These are phyloP conservation scores for Entelexis paramagnoliae DNA, from an alignment of 1,139 yeast genomes.

Conservation along the genomic window DNA sequence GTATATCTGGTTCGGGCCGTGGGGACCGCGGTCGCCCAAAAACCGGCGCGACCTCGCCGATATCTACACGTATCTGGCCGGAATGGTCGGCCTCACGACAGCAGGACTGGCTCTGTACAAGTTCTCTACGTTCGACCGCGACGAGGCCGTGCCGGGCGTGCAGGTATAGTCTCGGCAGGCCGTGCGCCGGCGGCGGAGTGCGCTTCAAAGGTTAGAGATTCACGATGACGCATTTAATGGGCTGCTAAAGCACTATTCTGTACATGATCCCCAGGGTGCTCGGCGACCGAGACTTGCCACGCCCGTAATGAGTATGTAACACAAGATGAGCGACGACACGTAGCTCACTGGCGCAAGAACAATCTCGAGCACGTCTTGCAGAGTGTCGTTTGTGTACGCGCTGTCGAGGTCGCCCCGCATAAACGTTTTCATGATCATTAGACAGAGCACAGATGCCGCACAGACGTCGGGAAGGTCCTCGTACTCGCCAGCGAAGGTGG, in stretches of 20 bases:
- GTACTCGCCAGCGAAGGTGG: too few species aligned
- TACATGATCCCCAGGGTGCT: too few species aligned
- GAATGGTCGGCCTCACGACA: constrained; percentile 23
- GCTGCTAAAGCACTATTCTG: too few species aligned
- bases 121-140: constrained; percentile 10
- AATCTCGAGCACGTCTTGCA: not conserved
- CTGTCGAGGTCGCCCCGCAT: not conserved
- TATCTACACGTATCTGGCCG: constrained; percentile 24
- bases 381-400: not conserved
- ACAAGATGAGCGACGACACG: not conserved
- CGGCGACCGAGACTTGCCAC: not conserved
- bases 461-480: not conserved
- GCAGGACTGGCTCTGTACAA: constrained; percentile 29
- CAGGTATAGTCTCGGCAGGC: too few species aligned
- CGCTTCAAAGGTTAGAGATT: too few species aligned
- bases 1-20: constrained; percentile 33
- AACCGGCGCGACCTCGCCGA: constrained; percentile 20
- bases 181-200: too few species aligned
- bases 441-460: not conserved
- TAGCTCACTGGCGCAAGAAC: not conserved
- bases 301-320: not conserved
- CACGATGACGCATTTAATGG: too few species aligned
- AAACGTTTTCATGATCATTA: not conserved
- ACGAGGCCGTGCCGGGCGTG: not conserved
- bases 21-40: constrained; percentile 33